These are phyloP conservation scores for Chaetomium sp. DNA, from an alignment of 2,329 filamentous ascomycete genomes.

Conservation along the genomic window DNA sequence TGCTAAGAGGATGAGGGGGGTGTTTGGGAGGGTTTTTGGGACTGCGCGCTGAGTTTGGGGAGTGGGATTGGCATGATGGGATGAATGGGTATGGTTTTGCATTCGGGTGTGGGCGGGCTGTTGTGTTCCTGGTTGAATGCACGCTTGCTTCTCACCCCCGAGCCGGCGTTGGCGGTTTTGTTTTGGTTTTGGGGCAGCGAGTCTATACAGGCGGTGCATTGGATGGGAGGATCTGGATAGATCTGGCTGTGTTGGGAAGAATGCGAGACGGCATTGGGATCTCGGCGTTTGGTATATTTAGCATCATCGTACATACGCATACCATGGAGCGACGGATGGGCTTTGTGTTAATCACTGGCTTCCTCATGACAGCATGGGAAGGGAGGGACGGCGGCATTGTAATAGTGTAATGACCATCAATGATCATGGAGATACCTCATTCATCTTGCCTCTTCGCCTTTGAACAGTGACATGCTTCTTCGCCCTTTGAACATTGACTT, in stretches of 20 bases:
- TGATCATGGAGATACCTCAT: constrained; percentile 4
- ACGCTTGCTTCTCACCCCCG: not conserved
- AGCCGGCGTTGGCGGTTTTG: not conserved
- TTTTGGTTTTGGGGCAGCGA: not conserved
- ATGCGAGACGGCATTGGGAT: not conserved
- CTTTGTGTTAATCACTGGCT: not conserved
- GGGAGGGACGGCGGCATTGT: not conserved
- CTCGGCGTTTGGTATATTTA: not conserved
- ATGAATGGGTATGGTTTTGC: not conserved
- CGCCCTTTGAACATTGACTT: not conserved
- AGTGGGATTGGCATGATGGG: not conserved
- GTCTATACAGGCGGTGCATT: constrained; percentile 11
- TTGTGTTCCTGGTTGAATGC: constrained; percentile 9
- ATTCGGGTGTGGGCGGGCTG: constrained; percentile 2
- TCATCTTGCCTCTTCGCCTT: not conserved
- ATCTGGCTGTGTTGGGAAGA: not conserved
- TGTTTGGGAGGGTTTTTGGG: constrained; percentile 25
- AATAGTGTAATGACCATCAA: constrained; percentile 16
- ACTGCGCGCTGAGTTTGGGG: constrained; percentile 24
- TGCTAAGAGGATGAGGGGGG: constrained; percentile 17
- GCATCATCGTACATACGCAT: constrained; percentile 11
- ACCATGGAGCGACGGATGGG: not conserved
- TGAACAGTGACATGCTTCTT: not conserved
- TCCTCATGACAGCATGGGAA: not conserved
- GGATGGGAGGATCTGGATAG: constrained; percentile 13